Base-by-base conservation (phyloP, 2,329 filamentous ascomycete species). In the Epicoccum sorghinum region DNA sequence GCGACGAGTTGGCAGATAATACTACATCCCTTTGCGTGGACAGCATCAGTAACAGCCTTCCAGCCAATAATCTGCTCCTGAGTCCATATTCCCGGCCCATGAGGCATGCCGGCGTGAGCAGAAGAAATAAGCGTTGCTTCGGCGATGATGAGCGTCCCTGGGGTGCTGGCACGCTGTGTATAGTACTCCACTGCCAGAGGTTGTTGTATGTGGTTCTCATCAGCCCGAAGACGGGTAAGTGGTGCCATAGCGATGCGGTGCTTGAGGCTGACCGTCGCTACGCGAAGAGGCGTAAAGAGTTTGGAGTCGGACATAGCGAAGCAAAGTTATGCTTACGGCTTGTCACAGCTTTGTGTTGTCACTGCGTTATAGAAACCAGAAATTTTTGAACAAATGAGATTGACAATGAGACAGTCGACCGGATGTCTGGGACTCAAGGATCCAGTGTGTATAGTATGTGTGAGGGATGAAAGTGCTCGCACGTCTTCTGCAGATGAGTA, bases 1-100 rank as follows among this genome's bases (percentile, higher is more conserved):
- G 80, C 80, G 77, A 84, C 88, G 0, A 89, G 76, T 65, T 89
- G 87, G 3, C 79, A 70, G 69, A 79, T 87, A 43, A 89, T 85
- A 64, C 78, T 83, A 14, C 78, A 80, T 4, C 81, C 82, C 60
- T 85, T 86, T 13, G 76, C 77, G 67, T 90, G 87, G 0, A 89
- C 84, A 0, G 81, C 82, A 24, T 85, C 79, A 2, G 82, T 85
- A 30, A 89, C 74, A 9, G 78, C 69, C 57, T 79, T 83, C 87
- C 87, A 89, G 0, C 75, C 81, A 1, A 75, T 77, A 36, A 86
- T 62, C 25, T 67, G 65, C 8, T 46, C 52, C 0, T 78, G 67
- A n/a, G 67, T 81, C 65, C 77, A 86, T 62, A 86, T 82, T 18
- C 84, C 85, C 0, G 86, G 85, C 1, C 80, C 76, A 58, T 83